Percentiles rank a stretch among this genome's conserved stretches.
These are phyloP conservation scores for Tetracladium marchalianum DNA, from an alignment of 495 filamentous ascomycete species.

Conservation along the genomic window DNA sequence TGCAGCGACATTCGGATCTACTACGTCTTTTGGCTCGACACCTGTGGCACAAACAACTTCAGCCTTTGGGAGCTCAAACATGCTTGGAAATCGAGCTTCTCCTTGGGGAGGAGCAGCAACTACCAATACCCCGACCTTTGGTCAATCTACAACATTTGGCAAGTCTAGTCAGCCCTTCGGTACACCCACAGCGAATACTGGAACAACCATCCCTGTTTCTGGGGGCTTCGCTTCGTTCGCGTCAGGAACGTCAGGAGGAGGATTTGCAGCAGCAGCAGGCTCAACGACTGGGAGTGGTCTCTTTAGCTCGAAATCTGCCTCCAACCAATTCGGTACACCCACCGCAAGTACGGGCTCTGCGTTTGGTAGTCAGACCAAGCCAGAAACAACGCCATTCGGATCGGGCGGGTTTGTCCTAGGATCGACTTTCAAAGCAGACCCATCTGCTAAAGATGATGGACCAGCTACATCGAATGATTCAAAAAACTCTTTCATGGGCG, in stretches of 20 bases:
- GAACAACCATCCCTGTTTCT: conserved; percentile 9
- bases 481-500: conserved; percentile 42
- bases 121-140: conserved; percentile 21
- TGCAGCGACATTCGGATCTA: conserved; percentile 25
- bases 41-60: conserved; percentile 12
- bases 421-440: conserved; percentile 74
- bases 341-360: neutral
- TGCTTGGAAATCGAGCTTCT: conserved; percentile 27
- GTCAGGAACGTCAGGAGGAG: conserved; percentile 41
- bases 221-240: conserved; percentile 53
- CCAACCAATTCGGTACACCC: conserved; percentile 8
- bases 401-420: conserved; percentile 59
- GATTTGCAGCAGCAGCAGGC: conserved; percentile 37
- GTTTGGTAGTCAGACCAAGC: conserved; percentile 11
- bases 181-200: conserved; percentile 1
- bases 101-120: conserved; percentile 28
- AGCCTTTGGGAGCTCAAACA: conserved; percentile 42
- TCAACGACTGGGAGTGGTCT: conserved; percentile 22
- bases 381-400: conserved; percentile 32
- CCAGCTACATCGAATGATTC: conserved; percentile 34
- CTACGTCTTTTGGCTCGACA: conserved; percentile 9
- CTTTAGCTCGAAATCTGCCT: conserved; percentile 37
- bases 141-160: conserved; percentile 20
- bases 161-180: conserved; percentile 14
- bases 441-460: conserved; percentile 48